These are phyloP conservation scores for Kazachstania bromeliacearum DNA, from an alignment of 805 yeast genomes.

Conservation along the genomic window DNA sequence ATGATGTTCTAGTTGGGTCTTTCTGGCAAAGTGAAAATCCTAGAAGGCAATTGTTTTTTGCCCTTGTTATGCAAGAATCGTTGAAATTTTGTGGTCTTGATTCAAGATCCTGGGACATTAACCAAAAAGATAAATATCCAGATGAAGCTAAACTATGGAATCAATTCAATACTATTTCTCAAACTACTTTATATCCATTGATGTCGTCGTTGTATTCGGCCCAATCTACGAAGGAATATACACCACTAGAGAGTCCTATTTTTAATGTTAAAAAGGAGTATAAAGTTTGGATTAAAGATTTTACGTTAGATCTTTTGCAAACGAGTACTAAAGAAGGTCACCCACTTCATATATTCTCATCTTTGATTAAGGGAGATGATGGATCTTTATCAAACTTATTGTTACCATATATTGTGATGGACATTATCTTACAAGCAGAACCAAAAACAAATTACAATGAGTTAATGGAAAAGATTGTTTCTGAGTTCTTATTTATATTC, in stretches of 20 bases:
- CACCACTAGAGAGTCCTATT: conserved; percentile 51
- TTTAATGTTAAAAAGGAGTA: conserved; percentile 47
- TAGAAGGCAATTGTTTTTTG: conserved; percentile 68
- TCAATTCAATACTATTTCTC: conserved; percentile 53
- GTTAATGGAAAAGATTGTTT: conserved; percentile 36
- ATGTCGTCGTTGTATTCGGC: conserved; percentile 60
- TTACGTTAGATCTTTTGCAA: conserved; percentile 57
- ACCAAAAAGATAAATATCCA: conserved; percentile 18
- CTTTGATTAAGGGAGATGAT: conserved; percentile 61
- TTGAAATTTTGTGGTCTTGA: conserved; percentile 51
- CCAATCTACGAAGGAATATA: conserved; percentile 42
- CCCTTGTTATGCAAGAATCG: conserved; percentile 83
- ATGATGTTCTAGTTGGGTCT: conserved; percentile 64
- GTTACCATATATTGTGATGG: conserved; percentile 67
- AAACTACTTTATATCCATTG: conserved; percentile 67
- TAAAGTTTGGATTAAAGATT: conserved; percentile 60
- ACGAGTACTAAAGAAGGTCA: conserved; percentile 26
- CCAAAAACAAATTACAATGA: conserved; percentile 33
- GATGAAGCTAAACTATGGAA: conserved; percentile 43
- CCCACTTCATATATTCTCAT: conserved; percentile 56
- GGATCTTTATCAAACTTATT: conserved; percentile 58
- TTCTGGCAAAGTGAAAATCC: conserved; percentile 91
- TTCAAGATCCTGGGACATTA: conserved; percentile 26
- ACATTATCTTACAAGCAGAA: conserved; percentile 47
- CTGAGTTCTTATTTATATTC: conserved; percentile 56